A percentile compares a stretch with the other conserved stretches of the same genome.
phyloP scores from a whole-genome alignment of 2,329 filamentous ascomycete species.

The Seiridium unicorne region DNA sequence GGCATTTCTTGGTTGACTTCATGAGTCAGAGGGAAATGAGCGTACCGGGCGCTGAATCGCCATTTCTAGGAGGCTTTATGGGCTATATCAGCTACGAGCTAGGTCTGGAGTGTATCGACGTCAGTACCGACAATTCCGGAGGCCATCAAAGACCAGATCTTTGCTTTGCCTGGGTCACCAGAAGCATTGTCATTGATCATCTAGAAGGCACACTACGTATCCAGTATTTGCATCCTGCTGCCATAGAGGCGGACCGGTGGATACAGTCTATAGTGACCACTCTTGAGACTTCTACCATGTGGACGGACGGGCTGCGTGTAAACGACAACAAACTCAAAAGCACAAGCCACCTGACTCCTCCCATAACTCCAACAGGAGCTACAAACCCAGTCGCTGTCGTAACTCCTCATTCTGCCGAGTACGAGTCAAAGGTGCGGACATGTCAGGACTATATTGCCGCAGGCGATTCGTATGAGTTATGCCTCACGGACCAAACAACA shows the following conservation, averaged over 20 bases:
- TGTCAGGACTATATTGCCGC: slow-evolving; percentile 73
- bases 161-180: slow-evolving; percentile 73
- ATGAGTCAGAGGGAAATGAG: slow-evolving; percentile 20
- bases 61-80: slow-evolving; percentile 82
- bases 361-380: slow-evolving; percentile 21
- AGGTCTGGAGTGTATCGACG: slow-evolving; percentile 61
- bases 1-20: slow-evolving; percentile 50
- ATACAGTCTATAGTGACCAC: slow-evolving; percentile 35
- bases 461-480: slow-evolving; percentile 84
- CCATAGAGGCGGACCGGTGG: slow-evolving; percentile 38
- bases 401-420: slow-evolving; percentile 46
- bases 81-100: slow-evolving; percentile 86
- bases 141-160: slow-evolving; percentile 61
- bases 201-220: slow-evolving; percentile 58
- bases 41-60: slow-evolving; percentile 31
- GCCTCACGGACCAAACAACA: slow-evolving; percentile 73
- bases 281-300: slow-evolving; percentile 31
- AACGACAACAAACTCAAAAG: slow-evolving; percentile 15
- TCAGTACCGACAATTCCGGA: slow-evolving; percentile 33
- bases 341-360: slow-evolving; percentile 23
- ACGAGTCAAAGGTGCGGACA: slow-evolving; percentile 63
- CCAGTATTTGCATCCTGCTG: slow-evolving; percentile 59
- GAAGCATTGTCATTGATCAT: slow-evolving; percentile 78
- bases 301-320: slow-evolving; percentile 24
- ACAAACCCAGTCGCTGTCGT: slow-evolving; percentile 26